These are phyloP conservation scores for Kondoa subrosea DNA, from an alignment of 768 basidiomycete genomes.

Conservation along the genomic window DNA sequence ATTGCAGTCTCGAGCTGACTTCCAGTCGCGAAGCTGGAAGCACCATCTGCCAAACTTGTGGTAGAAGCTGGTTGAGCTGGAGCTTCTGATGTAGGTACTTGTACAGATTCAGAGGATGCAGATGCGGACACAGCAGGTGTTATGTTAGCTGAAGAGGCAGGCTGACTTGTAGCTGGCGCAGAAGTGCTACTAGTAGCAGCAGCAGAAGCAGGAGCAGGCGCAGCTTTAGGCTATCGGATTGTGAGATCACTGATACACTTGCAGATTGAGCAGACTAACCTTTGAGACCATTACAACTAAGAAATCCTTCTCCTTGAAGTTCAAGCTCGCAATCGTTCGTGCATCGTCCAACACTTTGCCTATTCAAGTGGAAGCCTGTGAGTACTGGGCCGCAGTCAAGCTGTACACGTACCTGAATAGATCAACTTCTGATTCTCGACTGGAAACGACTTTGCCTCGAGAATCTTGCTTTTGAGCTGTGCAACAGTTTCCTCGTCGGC, in stretches of 20 bases:
- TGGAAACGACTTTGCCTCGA: neutral
- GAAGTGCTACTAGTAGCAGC: no score
- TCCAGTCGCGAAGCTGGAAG: conserved; percentile 56
- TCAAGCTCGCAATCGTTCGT: conserved; percentile 69
- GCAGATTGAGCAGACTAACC: conserved; percentile 36
- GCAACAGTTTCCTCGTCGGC: conserved; percentile 19
- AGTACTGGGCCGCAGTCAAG: neutral
- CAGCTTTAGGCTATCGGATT: conserved; percentile 31
- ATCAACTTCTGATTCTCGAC: conserved; percentile 70
- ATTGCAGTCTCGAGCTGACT: conserved; percentile 58
- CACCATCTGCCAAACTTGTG: conserved; percentile 37
- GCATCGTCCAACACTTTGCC: conserved; percentile 74
- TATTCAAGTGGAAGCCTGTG: conserved; percentile 35
- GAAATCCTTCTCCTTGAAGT: conserved; percentile 97
- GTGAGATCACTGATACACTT: neutral
- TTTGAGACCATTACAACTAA: conserved; percentile 98
- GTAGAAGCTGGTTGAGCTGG: conserved; percentile 27
- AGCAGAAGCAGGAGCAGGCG: conserved; percentile 25
- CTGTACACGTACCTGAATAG: conserved; percentile 51
- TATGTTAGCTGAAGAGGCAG: conserved; percentile 31
- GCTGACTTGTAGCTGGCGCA: conserved; percentile 24
- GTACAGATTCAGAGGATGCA: conserved; percentile 24
- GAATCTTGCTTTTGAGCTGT: conserved; percentile 20
- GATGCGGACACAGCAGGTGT: conserved; percentile 30
- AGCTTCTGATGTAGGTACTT: conserved; percentile 21